Base-by-base conservation (phyloP, 2,329 filamentous ascomycete genomes). In the Capronia coronata region DNA sequence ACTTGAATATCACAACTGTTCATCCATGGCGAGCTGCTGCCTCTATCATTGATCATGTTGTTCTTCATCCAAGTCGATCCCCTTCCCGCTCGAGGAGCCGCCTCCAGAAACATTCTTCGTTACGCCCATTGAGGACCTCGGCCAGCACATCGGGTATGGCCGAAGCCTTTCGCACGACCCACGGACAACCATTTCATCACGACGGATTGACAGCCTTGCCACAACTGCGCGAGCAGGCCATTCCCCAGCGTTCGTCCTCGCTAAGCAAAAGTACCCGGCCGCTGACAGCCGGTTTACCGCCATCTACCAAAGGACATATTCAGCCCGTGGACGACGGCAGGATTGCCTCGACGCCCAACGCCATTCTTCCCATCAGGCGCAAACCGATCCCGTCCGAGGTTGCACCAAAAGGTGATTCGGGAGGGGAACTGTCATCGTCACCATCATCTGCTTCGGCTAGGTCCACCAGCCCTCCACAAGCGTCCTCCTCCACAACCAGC, bases 41-140 rank as follows among this genome's bases (percentile, higher is more conserved):
- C 25, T 16, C 43, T 8, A 38, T 34, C n/a, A 43, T 43, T n/a
- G 39, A 32, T 40, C 29, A 43, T 22, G 22, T 38, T 38, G 22
- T 47, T 35, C 27, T 47, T 35, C 27, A 41, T 38, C 39, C 21
- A 16, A 27, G 29, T 40, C 38, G 19, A 3, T 32, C n/a, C 30
- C 51, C 14, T 25, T 34, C 47, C n/a, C 46, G 46, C 19, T 51
- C 51, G 8, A 47, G 51, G 38, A 51, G 44, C 43, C 51, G 51
- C 39, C 40, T 51, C 27, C 48, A 39, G 14, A 51, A 48, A 38
- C 48, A 29, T 14, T 44, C 44, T 14, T 48, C 51, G 7, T 19
- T 43, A 22, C 30, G 19, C 13, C 25, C 29, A 10, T 22, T 49
- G 42, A 53, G 46, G 37, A 46, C 11, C 6, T 43, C 50, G 13